A percentile compares a stretch with the other conserved stretches of the same genome.
Evolutionary conservation across 176 grass and related monocot genomes (phyloP).

Genomic region (Eragrostis nindensis): DNA sequence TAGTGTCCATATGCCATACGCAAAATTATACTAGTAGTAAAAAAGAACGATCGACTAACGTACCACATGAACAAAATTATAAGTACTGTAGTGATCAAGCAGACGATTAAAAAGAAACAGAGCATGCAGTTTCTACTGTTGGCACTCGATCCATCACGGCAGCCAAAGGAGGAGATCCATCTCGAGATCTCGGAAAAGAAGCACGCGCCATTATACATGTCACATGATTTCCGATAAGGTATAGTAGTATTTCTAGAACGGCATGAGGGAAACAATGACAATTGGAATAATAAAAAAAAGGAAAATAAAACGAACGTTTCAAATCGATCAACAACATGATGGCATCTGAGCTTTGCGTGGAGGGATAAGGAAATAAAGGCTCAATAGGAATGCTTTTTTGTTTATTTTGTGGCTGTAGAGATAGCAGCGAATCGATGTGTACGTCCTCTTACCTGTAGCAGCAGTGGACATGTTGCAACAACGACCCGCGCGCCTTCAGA

Average conservation of each 20-base stretch:
- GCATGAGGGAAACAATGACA: background rate
- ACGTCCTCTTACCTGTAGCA: background rate
- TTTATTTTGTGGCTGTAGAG: background rate
- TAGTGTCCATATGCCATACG: too few species aligned
- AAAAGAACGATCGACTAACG: too few species aligned
- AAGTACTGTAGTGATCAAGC: too few species aligned
- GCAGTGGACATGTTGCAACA: background rate
- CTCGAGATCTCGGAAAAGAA: background rate
- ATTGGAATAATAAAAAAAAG: background rate
- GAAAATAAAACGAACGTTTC: background rate
- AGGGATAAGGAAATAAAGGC: slow-evolving; percentile 15
- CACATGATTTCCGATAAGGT: background rate
- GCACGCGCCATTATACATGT: background rate
- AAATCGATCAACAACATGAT: background rate
- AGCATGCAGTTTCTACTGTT: background rate
- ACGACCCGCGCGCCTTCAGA: background rate
- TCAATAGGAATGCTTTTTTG: background rate
- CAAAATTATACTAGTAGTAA: too few species aligned
- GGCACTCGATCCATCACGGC: background rate
- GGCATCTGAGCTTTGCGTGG: background rate
- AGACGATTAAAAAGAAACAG: background rate
- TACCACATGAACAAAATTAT: too few species aligned
- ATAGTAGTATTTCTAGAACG: background rate
- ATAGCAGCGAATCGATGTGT: background rate
- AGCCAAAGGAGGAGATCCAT: background rate